phyloP scores from a whole-genome alignment of 805 yeast species.

The Kregervanrija delftensis region DNA sequence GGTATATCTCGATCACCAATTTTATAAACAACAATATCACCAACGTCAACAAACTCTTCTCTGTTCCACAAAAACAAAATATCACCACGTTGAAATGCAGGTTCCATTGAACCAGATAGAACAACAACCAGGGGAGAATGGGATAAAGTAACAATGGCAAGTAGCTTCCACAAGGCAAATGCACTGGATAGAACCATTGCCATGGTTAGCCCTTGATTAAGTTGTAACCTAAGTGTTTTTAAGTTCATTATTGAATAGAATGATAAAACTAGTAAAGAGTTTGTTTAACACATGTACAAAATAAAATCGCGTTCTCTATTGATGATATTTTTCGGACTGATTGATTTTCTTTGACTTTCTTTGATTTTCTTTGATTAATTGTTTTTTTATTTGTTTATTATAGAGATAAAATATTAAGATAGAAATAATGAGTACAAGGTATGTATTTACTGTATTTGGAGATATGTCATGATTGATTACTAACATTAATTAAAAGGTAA shows the following conservation, averaged over 20 bases:
- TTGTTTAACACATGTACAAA: not conserved
- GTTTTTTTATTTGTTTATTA: not conserved
- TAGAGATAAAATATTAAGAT: not conserved
- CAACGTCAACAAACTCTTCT: slow-evolving; percentile 57
- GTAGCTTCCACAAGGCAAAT: slow-evolving; percentile 83
- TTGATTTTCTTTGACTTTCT: not conserved
- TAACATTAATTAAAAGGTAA: not conserved
- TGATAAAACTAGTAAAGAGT: not conserved
- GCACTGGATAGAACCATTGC: slow-evolving; percentile 83
- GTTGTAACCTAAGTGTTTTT: slow-evolving; percentile 23
- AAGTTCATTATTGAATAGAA: slow-evolving; percentile 18
- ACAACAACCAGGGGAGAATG: slow-evolving; percentile 95
- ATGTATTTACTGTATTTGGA: slow-evolving; percentile 4
- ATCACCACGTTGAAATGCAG: slow-evolving; percentile 98
- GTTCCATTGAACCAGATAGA: slow-evolving; percentile 97
- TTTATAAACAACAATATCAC: slow-evolving; percentile 92
- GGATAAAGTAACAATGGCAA: slow-evolving; percentile 70
- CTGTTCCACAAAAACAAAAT: slow-evolving; percentile 89
- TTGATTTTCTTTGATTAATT: too few relatives aligned
- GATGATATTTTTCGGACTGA: not conserved
- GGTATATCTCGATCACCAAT: slow-evolving; percentile 75
- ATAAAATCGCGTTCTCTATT: not conserved
- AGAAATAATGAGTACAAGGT: slow-evolving; percentile 14
- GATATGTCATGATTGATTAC: slow-evolving; percentile 7
- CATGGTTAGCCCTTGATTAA: slow-evolving; percentile 50